Conservation (phyloP, 352 stramenopile species). For the Phytophthora melonis region DNA sequence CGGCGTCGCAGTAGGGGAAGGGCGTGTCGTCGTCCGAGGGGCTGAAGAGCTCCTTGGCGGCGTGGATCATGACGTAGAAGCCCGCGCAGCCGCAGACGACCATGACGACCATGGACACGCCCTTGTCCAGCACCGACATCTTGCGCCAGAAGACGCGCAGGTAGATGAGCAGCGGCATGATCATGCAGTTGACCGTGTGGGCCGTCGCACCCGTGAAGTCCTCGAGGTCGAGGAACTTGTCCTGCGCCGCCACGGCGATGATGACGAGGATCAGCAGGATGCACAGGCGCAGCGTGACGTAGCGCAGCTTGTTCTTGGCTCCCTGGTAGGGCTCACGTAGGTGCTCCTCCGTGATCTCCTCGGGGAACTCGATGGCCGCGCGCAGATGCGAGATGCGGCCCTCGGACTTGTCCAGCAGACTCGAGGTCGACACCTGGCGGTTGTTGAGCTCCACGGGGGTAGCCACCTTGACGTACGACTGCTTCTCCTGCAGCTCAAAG, state of each 20-base stretch:
- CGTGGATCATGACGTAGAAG: constrained; percentile 58
- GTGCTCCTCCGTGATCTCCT: constrained; percentile 43
- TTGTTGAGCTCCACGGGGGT: constrained; percentile 28
- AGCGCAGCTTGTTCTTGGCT: constrained; percentile 46
- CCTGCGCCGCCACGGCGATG: constrained; percentile 49
- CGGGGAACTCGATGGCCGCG: constrained; percentile 20
- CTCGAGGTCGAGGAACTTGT: constrained; percentile 59
- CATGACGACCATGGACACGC: constrained; percentile 48
- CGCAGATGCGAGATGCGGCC: constrained; percentile 30
- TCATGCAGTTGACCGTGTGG: constrained; percentile 40
- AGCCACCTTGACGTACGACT: constrained; percentile 31
- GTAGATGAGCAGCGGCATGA: constrained; percentile 39
- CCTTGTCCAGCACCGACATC: constrained; percentile 63
- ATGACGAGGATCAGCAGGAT: constrained; percentile 54
- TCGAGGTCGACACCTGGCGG: constrained; percentile 27
- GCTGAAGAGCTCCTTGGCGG: constrained; percentile 62
- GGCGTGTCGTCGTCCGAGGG: constrained; percentile 39
- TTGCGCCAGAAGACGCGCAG: constrained; percentile 35
- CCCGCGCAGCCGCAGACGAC: constrained; percentile 55
- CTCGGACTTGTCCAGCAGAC: constrained; percentile 32
- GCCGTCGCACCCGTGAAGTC: constrained; percentile 33
- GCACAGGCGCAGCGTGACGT: constrained; percentile 45
- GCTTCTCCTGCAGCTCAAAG: constrained; percentile 37
- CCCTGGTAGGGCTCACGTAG: constrained; percentile 52
- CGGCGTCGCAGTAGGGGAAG: constrained; percentile 29